Percentiles rank a stretch among this genome's conserved stretches.
Conservation (phyloP, 2,329 filamentous ascomycete genomes). For the Pestalotiopsis sp. region DNA sequence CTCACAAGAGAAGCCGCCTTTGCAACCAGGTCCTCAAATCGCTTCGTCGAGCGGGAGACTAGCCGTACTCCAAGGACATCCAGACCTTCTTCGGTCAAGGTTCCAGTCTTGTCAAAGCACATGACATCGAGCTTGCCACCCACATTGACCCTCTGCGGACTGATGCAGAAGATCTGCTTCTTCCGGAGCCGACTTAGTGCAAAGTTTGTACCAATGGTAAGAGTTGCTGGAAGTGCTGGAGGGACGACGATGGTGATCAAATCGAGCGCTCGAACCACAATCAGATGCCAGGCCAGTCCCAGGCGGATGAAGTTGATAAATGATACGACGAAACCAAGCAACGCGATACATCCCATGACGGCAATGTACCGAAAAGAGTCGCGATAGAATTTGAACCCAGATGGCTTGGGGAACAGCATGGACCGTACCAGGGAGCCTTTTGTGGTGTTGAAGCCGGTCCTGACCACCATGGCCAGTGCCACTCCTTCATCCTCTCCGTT, state of each 20-base stretch:
- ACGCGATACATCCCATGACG: slow-evolving; percentile 88
- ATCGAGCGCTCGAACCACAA: slow-evolving; percentile 89
- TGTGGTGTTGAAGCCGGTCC: slow-evolving; percentile 96
- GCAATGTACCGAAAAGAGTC: slow-evolving; percentile 98
- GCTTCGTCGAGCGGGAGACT: slow-evolving; percentile 62
- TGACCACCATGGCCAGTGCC: slow-evolving; percentile 86
- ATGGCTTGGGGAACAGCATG: slow-evolving; percentile 98
- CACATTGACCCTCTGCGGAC: slow-evolving; percentile 94
- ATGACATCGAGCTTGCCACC: slow-evolving; percentile 94
- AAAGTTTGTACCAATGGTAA: slow-evolving; percentile 97
- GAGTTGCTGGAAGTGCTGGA: slow-evolving; percentile 88
- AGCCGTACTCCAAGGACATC: slow-evolving; percentile 90
- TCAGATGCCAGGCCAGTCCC: slow-evolving; percentile 82
- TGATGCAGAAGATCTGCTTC: slow-evolving; percentile 96
- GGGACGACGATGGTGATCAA: slow-evolving; percentile 97
- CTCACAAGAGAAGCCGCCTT: slow-evolving; percentile 64
- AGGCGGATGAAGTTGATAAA: slow-evolving; percentile 92
- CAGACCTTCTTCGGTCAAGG: slow-evolving; percentile 91
- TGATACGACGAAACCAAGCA: slow-evolving; percentile 85
- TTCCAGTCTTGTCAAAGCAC: slow-evolving; percentile 99
- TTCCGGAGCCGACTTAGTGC: slow-evolving; percentile 83
- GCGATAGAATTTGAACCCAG: slow-evolving; percentile 97
- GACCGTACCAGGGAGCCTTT: slow-evolving; percentile 95
- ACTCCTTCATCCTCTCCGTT: slow-evolving; percentile 85
- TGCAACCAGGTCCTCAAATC: slow-evolving; percentile 77